Base-by-base conservation (phyloP, 2,329 filamentous ascomycete species). In the Dactylella cylindrospora region DNA sequence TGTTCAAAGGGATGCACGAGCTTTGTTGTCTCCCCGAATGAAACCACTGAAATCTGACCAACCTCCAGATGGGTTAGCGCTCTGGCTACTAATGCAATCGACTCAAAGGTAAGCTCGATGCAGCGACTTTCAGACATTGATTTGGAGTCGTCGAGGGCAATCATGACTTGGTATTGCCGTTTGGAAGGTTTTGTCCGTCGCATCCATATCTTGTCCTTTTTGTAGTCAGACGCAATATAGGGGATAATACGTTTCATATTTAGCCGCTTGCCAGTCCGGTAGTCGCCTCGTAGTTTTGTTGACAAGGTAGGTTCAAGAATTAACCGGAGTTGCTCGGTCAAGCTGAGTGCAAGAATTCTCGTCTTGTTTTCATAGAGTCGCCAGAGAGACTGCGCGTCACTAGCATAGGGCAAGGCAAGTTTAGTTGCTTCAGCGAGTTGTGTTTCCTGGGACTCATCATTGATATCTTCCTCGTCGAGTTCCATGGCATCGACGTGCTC, bases 161-260 rank as follows among this genome's bases (percentile, higher is more conserved):
- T 85, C 76, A 98, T 84, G 73, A 98, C 94, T 74, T 99, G 94
- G 75, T 98, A 98, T 54, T 85, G 86, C 32, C 94, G 86, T 75
- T 97, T 97, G 29, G 85, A 91, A 1, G 94, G 94, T 43, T 95
- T 84, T 26, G 83, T 85, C 52, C 94, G 84, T 10, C 94, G 86
- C 85, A 98, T 95, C 93, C 93, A 99, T 74, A 99, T 99, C 79
- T 98, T 98, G 80, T 99, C 93, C 62, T 93, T 88, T 78, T 96
- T 97, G 80, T 96, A 98, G 71, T 87, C 85, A 0, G 90, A 97
- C 1, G 94, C 93, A 68, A 99, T 97, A 76, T 98, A 99, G 0
- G 94, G 93, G 70, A 99, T 98, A 74, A 99, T 98, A 68, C 91
- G 89, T 75, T 97, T 97, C 77, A 99, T 95, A 74, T 97, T 98